Evolutionary conservation across 441 rosid species (phyloP).

Genomic region (Adansonia gregorii): DNA sequence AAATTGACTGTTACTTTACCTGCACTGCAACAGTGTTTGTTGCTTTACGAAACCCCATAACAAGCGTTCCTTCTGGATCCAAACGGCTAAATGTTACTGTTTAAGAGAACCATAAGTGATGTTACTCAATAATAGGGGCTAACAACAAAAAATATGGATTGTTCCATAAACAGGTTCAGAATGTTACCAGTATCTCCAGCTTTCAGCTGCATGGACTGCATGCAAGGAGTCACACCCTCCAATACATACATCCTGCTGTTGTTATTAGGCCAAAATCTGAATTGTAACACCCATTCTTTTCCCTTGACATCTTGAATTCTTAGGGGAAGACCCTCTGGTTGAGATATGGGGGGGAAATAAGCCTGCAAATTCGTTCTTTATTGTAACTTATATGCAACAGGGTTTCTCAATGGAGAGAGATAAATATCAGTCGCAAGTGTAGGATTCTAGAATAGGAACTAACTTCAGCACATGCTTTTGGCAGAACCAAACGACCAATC

Average conservation of each 20-base stretch:
- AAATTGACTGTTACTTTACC: slow-evolving; percentile 44
- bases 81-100: slow-evolving; percentile 77
- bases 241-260: slow-evolving; percentile 83
- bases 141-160: slow-evolving; percentile 15
- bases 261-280: slow-evolving; percentile 85
- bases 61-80: slow-evolving; percentile 78
- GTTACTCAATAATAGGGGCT: slow-evolving; percentile 14
- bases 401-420: slow-evolving; percentile 6
- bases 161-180: slow-evolving; percentile 10
- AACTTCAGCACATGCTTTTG: slow-evolving; percentile 89
- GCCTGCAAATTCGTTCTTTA: slow-evolving; percentile 49
- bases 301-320: slow-evolving; percentile 76
- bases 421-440: slow-evolving; percentile 17
- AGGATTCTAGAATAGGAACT: slow-evolving; percentile 31
- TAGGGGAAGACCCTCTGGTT: slow-evolving; percentile 76
- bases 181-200: slow-evolving; percentile 78
- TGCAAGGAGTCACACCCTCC: slow-evolving; percentile 85
- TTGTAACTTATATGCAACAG: slow-evolving; percentile 29
- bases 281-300: slow-evolving; percentile 81
- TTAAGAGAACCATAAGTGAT: slow-evolving; percentile 29
- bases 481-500: slow-evolving; percentile 78
- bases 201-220: slow-evolving; percentile 83
- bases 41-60: slow-evolving; percentile 81
- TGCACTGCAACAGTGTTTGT: slow-evolving; percentile 53
- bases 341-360: slow-evolving; percentile 76